Evolutionary conservation across 1,139 yeast species (phyloP).

Genomic region (Blastobotrys aristatus): DNA sequence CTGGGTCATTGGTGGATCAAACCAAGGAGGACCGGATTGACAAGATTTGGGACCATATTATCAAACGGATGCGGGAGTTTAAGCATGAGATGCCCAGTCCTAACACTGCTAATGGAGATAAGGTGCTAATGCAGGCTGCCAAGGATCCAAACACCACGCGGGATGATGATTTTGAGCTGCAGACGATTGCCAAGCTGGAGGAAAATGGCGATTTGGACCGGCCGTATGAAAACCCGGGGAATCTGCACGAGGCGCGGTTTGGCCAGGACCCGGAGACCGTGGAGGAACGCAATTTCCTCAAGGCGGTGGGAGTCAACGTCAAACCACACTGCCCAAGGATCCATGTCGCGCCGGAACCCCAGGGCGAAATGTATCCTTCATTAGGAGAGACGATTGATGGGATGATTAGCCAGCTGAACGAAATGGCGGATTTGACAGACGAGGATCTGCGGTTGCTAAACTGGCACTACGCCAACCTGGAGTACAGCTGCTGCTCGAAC

Average conservation of each 20-base stretch:
- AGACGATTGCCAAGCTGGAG: slow-evolving; percentile 34
- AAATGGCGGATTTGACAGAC: slow-evolving; percentile 33
- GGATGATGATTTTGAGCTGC: slow-evolving; percentile 30
- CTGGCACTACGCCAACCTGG: slow-evolving; percentile 42
- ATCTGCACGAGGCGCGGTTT: slow-evolving; percentile 20
- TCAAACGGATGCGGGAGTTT: slow-evolving; percentile 36
- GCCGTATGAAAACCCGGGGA: slow-evolving; percentile 33
- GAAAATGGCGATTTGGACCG: slow-evolving; percentile 31
- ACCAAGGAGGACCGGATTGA: slow-evolving; percentile 34
- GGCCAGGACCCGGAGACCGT: slow-evolving; percentile 24
- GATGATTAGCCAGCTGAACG: slow-evolving; percentile 31
- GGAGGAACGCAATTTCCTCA: slow-evolving; percentile 32
- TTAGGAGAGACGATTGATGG: slow-evolving; percentile 38
- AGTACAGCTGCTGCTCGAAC: slow-evolving; percentile 37
- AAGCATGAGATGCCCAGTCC: slow-evolving; percentile 34
- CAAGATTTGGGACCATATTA: slow-evolving; percentile 35
- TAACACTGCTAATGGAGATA: slow-evolving; percentile 37
- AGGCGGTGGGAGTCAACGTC: slow-evolving; percentile 30
- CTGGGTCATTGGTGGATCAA: slow-evolving; percentile 30
- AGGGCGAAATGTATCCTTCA: slow-evolving; percentile 34
- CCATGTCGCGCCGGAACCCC: slow-evolving; percentile 37
- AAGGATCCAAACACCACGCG: slow-evolving; percentile 31
- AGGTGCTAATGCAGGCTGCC: slow-evolving; percentile 34
- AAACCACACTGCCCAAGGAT: slow-evolving; percentile 24
- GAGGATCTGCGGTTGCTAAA: slow-evolving; percentile 36